Evolutionary conservation across 1,284 basidiomycete genomes (phyloP).

Genomic region (Hemileia vastatrix): DNA sequence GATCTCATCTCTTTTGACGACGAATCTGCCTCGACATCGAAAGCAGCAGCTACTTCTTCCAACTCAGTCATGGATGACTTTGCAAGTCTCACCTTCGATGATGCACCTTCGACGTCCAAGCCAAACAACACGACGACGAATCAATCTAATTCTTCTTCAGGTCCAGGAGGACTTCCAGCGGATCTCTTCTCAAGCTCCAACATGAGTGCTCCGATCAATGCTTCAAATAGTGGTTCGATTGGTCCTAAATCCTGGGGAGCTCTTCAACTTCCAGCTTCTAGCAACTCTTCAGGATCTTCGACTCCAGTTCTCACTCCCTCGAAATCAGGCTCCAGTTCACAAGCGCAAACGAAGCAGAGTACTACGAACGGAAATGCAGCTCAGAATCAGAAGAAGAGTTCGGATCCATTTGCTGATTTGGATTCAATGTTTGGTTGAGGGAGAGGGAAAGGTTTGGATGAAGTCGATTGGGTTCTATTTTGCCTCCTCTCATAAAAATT

Average conservation of each 20-base stretch:
- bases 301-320: conserved; percentile 1
- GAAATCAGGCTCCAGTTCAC: too few species aligned
- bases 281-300: neutral
- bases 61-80: conserved; percentile 33
- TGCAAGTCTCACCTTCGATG: conserved; percentile 35
- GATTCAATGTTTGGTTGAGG: too few species aligned
- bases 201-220: conserved; percentile 12
- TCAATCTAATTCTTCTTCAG: conserved; percentile 20
- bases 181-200: conserved; percentile 26
- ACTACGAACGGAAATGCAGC: too few species aligned
- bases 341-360: too few species aligned
- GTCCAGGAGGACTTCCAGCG: conserved; percentile 16
- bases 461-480: too few species aligned
- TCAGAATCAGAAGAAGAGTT: too few species aligned
- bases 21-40: conserved; percentile 16
- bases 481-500: too few species aligned
- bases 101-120: conserved; percentile 14
- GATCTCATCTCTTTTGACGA: conserved; percentile 42
- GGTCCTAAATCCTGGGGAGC: conserved; percentile 33
- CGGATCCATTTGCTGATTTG: too few species aligned
- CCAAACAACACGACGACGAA: conserved; percentile 2
- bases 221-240: conserved; percentile 11
- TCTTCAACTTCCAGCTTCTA: conserved; percentile 28
- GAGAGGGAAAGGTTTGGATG: too few species aligned
- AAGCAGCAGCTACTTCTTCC: neutral